Conservation (phyloP, 2,329 filamentous ascomycete species). For the Fusarium sp. region DNA sequence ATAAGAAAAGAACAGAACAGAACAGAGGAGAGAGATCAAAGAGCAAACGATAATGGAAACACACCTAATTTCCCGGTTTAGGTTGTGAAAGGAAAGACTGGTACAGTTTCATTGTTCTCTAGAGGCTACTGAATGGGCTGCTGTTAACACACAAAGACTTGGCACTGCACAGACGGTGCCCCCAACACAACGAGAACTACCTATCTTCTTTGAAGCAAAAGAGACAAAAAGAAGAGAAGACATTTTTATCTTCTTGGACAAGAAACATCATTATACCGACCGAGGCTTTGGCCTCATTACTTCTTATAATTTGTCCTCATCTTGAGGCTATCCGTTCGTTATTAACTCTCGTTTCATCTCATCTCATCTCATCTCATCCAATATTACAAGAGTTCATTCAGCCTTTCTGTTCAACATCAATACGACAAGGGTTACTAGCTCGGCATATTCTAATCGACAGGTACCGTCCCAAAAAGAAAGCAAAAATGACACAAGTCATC, state of each 20-base stretch:
- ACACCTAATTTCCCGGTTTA: conserved; percentile 30
- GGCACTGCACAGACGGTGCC: conserved; percentile 31
- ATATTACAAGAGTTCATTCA: neutral
- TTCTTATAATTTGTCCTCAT: conserved; percentile 7
- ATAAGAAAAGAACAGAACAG: conserved; percentile 14
- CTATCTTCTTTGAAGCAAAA: conserved; percentile 30
- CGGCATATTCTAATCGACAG: conserved; percentile 1
- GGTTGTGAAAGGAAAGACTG: conserved; percentile 25
- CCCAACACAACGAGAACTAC: conserved; percentile 28
- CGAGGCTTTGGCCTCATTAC: conserved; percentile 11
- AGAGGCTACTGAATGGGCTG: conserved; percentile 36
- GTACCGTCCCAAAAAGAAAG: conserved; percentile 19
- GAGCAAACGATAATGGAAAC: conserved; percentile 37
- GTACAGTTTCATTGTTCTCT: conserved; percentile 43
- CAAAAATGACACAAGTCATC: conserved; percentile 47
- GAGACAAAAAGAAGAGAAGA: conserved; percentile 13
- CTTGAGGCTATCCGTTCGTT: conserved; percentile 1
- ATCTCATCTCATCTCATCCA: conserved; percentile 1
- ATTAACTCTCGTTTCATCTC: conserved; percentile 8
- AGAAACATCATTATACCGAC: neutral
- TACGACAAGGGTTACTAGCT: conserved; percentile 20
- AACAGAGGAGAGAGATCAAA: conserved; percentile 32
- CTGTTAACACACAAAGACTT: conserved; percentile 36
- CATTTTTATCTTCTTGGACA: neutral
- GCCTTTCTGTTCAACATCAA: conserved; percentile 13